Conservation (phyloP, 805 yeast species). For the Wickerhamomyces sydowiorum region DNA sequence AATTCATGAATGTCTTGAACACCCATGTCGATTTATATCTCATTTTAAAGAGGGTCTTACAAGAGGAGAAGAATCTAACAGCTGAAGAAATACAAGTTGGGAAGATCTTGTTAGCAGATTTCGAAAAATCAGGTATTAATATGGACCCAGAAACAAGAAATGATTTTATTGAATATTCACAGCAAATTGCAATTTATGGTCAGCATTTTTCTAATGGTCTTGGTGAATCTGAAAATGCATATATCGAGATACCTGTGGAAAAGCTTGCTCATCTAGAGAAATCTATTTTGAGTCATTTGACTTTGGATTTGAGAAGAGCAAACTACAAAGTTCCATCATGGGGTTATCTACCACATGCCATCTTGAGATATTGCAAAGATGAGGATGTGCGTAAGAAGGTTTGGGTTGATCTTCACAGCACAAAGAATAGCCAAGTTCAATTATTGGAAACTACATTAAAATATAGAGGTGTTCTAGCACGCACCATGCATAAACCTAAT, state of each 20-base stretch:
- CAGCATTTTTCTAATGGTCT: constrained; percentile 52
- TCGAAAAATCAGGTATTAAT: constrained; percentile 84
- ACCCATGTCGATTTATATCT: constrained; percentile 70
- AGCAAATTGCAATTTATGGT: constrained; percentile 74
- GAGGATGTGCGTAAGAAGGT: constrained; percentile 55
- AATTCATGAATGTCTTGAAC: constrained; percentile 88
- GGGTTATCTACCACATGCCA: constrained; percentile 59
- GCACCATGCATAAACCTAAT: constrained; percentile 61
- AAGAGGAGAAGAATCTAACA: constrained; percentile 35
- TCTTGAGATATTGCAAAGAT: constrained; percentile 53
- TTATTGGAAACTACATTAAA: constrained; percentile 54
- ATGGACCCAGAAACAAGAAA: constrained; percentile 59
- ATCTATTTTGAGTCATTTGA: constrained; percentile 22
- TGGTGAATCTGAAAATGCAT: constrained; percentile 12
- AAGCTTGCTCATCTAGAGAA: constrained; percentile 18
- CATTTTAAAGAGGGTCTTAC: constrained; percentile 51
- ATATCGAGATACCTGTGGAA: constrained; percentile 14
- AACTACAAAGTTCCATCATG: constrained; percentile 48
- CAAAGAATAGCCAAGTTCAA: constrained; percentile 55
- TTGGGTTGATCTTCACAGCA: constrained; percentile 71
- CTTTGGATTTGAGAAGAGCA: constrained; percentile 32
- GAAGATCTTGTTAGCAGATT: constrained; percentile 70
- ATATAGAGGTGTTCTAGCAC: constrained; percentile 66
- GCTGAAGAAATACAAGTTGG: constrained; percentile 84
- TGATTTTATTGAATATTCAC: constrained; percentile 72